Percentiles rank a stretch among this genome's conserved stretches.
These are phyloP conservation scores for Rosa hybrid DNA, from an alignment of 331 rosid species.

Conservation along the genomic window DNA sequence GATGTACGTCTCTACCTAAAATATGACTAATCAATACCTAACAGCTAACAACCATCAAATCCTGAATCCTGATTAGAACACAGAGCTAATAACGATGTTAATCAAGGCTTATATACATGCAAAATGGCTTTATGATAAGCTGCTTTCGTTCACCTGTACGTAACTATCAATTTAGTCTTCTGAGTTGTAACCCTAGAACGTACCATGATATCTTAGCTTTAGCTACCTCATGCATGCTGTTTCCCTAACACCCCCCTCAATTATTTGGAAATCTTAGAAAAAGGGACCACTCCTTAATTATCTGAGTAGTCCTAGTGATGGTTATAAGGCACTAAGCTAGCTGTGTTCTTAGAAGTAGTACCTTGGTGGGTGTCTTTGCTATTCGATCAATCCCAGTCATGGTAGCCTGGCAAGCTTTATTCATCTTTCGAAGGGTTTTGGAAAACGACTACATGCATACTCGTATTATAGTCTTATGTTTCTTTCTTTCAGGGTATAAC, in stretches of 20 bases:
- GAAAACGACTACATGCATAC: not conserved
- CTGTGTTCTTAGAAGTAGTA: not conserved
- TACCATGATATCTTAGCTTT: not conserved
- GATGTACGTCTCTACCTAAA: not conserved
- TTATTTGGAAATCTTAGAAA: slow-evolving; percentile 25
- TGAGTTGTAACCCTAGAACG: slow-evolving; percentile 17
- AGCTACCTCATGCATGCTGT: not conserved
- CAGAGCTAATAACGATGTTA: not conserved
- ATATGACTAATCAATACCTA: not conserved
- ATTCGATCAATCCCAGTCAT: not conserved
- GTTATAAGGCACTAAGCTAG: not conserved
- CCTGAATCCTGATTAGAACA: slow-evolving; percentile 4
- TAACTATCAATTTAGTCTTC: slow-evolving; percentile 16
- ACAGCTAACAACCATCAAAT: not conserved
- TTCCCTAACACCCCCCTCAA: slow-evolving; percentile 21
- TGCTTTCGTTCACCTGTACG: slow-evolving; percentile 11
- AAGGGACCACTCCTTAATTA: slow-evolving; percentile 7
- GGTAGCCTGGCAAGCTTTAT: not conserved
- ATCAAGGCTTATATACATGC: not conserved
- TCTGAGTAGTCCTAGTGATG: not conserved
- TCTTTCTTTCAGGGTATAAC: not conserved
- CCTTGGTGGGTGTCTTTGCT: slow-evolving; percentile 15
- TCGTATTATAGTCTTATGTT: slow-evolving; percentile 10
- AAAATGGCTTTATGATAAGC: not conserved
- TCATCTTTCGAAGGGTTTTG: not conserved